These are phyloP conservation scores for Neurospora sp. DNA, from an alignment of 495 filamentous ascomycete species.

Conservation along the genomic window DNA sequence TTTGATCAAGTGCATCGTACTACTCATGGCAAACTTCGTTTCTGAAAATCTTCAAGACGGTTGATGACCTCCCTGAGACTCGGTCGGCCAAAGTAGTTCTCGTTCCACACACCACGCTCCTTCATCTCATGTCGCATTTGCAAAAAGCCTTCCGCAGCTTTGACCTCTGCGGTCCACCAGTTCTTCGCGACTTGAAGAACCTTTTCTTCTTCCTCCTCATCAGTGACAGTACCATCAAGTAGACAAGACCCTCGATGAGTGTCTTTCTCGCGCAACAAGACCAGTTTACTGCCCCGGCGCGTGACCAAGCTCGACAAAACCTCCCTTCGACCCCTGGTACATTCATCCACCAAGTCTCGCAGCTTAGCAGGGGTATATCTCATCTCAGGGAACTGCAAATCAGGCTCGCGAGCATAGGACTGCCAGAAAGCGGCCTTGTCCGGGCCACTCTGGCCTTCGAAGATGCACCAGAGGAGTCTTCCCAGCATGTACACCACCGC, in stretches of 20 bases:
- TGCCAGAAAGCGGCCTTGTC: constrained; percentile 39
- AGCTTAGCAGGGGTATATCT: constrained; percentile 27
- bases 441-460: constrained; percentile 38
- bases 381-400: constrained; percentile 38
- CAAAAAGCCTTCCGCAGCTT: constrained; percentile 30
- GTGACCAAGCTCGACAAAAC: constrained; percentile 25
- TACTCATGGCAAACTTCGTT: background rate
- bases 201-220: constrained; percentile 5
- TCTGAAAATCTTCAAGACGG: background rate
- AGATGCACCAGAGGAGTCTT: constrained; percentile 42
- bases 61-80: constrained; percentile 24
- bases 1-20: background rate
- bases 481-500: constrained; percentile 45
- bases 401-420: constrained; percentile 36
- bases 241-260: background rate
- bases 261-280: constrained; percentile 14
- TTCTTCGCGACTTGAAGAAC: constrained; percentile 22
- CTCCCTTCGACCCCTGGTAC: constrained; percentile 31
- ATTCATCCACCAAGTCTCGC: constrained; percentile 30
- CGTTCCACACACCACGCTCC: constrained; percentile 26
- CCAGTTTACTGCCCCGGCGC: constrained; percentile 28
- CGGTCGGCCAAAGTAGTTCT: constrained; percentile 33
- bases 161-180: constrained; percentile 34
- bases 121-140: constrained; percentile 19
- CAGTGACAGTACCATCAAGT: background rate